Base-by-base conservation (phyloP, 805 yeast genomes). In the Ogataea degrootiae region DNA sequence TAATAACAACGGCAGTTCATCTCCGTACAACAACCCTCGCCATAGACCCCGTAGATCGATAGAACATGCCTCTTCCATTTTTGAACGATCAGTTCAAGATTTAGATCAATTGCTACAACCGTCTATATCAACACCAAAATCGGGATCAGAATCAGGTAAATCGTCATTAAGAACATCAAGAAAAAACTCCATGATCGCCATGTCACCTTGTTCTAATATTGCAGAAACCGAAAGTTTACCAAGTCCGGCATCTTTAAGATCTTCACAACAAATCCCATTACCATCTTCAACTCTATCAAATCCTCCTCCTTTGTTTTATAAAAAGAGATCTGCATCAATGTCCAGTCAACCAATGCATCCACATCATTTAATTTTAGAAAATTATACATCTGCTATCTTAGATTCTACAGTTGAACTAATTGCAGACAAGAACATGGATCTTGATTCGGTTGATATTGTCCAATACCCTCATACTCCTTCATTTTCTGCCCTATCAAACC, bases 321-420 rank as follows among this genome's bases (percentile, higher is more conserved):
- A 15, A 19, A 37, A 15, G 19, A 42, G 19, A 36, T 39, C 42
- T 43, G 23, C 14, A 34, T 33, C 40, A 35, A 43, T 17, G 40
- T 39, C 44, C 17, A 36, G 37, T 35, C 45, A 42, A 41, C 44
- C 49, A 11, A 39, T 34, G 5, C 49, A 48, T 31, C 54, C 54
- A 5, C 43, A 39, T 12, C 62, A 67, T 56, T 47, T 60, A 72
- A 67, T 56, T 67, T 73, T 66, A 56, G 87, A 87, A 63, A 86
- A 89, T 64, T 78, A 67, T 55, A 86, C 88, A 19, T 86, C 95
- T 2, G 91, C 96, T 0, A 87, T 87, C 6, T 70, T 88, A 55
- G 96, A 87, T 57, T 88, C 96, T 8, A 78, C 94, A 5, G 75
- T 82, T 17, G 79, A 84, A 50, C 70, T 86, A 35, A 73, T 82